Evolutionary conservation across 257 asterid species (phyloP).

Genomic region (Nicotiana knightiana): DNA sequence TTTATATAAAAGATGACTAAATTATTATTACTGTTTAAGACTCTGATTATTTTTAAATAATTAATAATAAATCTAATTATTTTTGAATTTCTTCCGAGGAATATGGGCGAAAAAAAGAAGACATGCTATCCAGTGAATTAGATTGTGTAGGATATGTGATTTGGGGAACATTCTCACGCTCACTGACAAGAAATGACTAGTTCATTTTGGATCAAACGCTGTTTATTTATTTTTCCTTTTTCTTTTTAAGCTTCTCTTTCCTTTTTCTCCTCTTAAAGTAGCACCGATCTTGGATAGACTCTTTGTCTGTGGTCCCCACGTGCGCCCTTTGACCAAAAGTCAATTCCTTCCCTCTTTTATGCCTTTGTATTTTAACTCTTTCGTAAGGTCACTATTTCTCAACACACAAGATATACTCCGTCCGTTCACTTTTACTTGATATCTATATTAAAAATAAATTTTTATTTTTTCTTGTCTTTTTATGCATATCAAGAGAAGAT

Average conservation of each 20-base stretch:
- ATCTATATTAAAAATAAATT: too few species aligned
- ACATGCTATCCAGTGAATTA: not conserved
- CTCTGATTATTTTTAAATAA: too few species aligned
- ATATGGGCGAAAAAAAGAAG: too few species aligned
- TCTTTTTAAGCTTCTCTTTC: too few species aligned
- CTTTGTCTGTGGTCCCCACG: conserved; percentile 29
- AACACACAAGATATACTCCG: not conserved
- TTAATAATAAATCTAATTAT: too few species aligned
- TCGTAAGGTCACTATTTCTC: not conserved
- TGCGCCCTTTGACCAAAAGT: conserved; percentile 22
- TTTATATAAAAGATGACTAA: too few species aligned
- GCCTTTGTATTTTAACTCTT: not conserved
- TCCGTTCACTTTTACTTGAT: too few species aligned
- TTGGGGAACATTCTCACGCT: conserved; percentile 34
- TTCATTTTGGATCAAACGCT: conserved; percentile 21
- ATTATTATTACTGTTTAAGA: too few species aligned
- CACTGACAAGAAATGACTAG: conserved; percentile 23
- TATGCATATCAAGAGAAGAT: too few species aligned
- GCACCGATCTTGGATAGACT: conserved; percentile 19
- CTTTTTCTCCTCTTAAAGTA: not conserved
- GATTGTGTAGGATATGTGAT: not conserved
- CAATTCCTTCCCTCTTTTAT: conserved; percentile 8
- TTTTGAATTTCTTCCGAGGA: too few species aligned
- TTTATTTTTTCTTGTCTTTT: too few species aligned
- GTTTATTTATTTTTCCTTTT: not conserved